Base-by-base conservation (phyloP, 192 early-diverging fungal genomes). In the Glomus cerebriforme region DNA sequence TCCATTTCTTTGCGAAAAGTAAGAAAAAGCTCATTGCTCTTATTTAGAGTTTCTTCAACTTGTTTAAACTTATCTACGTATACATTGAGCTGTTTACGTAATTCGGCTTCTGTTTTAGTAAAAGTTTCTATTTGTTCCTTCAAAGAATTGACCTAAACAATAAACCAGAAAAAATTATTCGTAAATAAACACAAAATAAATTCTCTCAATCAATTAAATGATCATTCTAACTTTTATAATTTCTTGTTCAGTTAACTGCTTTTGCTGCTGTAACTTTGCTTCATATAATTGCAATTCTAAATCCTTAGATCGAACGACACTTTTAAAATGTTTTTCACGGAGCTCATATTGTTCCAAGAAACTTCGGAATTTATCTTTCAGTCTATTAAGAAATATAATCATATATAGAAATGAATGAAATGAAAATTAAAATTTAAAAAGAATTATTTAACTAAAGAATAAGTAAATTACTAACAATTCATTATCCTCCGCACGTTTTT, bases 1-100 rank as follows among this genome's bases (percentile, higher is more conserved):
- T 92, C 91, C 87, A 92, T 91, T 79, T 92, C 90, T 68, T 85
- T 88, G 37, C 90, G 87, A 72, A 91, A 92, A 43, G 85, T 87
- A 24, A 85, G 80, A 82, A 92, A 92, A 45, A 92, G 76, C 32
- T 91, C 86, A 68, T 92, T 91, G 75, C 86, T 87, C 70, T 90
- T 90, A 78, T 88, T 89, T 47, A 92, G 79, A 12, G 91, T 91
- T 69, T 92, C 91, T 77, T 92, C 91, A 7, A 91, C 90, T 77
- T 88, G 80, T 74, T 86, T 85, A 66, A 92, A 91, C 81, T 92
- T 92, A 26, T 90, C 88, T 31, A 92, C 88, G 78, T 92, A 92
- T 0, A 88, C 80, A 31, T 81, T 81, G 43, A 91, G 81, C 69
- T 91, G 90, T 77, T 82, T 85, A 66, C 89, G 81, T 62, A 92